Conservation (phyloP, 2,329 filamentous ascomycete genomes). For the Parafenestella ontariensis region DNA sequence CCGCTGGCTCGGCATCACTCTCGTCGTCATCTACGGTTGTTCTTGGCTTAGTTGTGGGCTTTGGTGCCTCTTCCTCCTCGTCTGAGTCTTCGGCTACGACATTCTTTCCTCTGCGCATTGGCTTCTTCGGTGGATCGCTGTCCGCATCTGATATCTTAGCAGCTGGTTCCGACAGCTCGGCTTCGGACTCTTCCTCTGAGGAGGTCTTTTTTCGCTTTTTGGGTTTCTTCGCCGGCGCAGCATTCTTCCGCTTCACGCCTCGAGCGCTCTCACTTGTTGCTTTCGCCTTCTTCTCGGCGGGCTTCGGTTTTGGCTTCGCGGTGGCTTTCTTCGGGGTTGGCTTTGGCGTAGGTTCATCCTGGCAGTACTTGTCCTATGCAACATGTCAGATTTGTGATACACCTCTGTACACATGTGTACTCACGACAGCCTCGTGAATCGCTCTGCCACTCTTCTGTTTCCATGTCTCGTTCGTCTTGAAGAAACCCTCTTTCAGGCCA, state of each 20-base stretch:
- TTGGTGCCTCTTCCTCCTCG: slow-evolving; percentile 28
- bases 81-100: slow-evolving; percentile 39
- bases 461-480: slow-evolving; percentile 63
- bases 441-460: slow-evolving; percentile 59
- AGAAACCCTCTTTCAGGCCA: slow-evolving; percentile 60
- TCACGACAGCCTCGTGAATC: slow-evolving; percentile 41
- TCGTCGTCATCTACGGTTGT: slow-evolving; percentile 19
- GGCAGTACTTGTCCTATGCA: slow-evolving; percentile 36
- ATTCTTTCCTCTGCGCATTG: slow-evolving; percentile 31
- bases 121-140: slow-evolving; percentile 36
- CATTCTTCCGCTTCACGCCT: slow-evolving; percentile 42
- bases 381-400: slow-evolving; percentile 4
- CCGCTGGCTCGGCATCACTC: slow-evolving; percentile 16
- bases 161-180: slow-evolving; percentile 24
- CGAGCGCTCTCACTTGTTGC: slow-evolving; percentile 14
- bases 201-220: slow-evolving; percentile 42
- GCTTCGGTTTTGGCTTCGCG: slow-evolving; percentile 29
- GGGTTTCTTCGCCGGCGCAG: slow-evolving; percentile 35
- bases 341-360: slow-evolving; percentile 30
- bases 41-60: slow-evolving; percentile 16
- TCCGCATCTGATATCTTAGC: slow-evolving; percentile 31
- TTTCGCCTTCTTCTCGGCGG: slow-evolving; percentile 32
- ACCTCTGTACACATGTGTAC: neutral
- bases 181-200: slow-evolving; percentile 41
- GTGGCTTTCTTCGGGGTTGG: slow-evolving; percentile 27